Conservation (phyloP, 1,139 yeast genomes). For the Saccharomyces hybrid region DNA sequence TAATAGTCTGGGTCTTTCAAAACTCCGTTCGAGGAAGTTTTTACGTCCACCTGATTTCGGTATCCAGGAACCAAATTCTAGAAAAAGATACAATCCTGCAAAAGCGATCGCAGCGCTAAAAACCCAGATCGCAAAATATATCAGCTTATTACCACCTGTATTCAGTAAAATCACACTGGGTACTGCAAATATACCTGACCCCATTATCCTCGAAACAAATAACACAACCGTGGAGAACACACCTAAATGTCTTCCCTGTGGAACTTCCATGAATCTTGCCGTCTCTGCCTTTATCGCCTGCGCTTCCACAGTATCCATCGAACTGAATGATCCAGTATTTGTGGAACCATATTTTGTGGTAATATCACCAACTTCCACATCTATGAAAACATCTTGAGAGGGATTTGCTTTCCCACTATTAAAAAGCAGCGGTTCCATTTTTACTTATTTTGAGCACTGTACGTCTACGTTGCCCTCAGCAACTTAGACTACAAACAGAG, state of each 20-base stretch:
- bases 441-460: neutral
- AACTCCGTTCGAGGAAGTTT: constrained; percentile 59
- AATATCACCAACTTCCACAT: constrained; percentile 1
- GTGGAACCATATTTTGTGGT: constrained; percentile 1
- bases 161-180: constrained; percentile 60
- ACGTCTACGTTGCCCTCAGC: neutral
- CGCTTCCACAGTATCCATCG: constrained; percentile 8
- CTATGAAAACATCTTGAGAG: neutral
- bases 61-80: constrained; percentile 61
- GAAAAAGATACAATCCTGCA: constrained; percentile 55
- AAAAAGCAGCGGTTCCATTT: neutral
- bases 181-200: constrained; percentile 69
- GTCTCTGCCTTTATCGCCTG: constrained; percentile 16
- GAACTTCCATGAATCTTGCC: constrained; percentile 38
- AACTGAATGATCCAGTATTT: constrained; percentile 3
- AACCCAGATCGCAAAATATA: constrained; percentile 56
- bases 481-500: neutral
- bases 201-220: constrained; percentile 62
- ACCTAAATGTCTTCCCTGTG: constrained; percentile 71
- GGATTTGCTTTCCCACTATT: neutral
- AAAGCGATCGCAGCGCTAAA: constrained; percentile 54
- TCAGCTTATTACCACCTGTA: constrained; percentile 55
- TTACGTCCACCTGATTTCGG: constrained; percentile 73
- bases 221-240: constrained; percentile 55
- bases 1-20: constrained; percentile 50